Evolutionary conservation across 192 early-diverging fungal genomes (phyloP), one percentile per base, ranked within the genome.

Genomic region (Coemansia pectinata): DNA sequence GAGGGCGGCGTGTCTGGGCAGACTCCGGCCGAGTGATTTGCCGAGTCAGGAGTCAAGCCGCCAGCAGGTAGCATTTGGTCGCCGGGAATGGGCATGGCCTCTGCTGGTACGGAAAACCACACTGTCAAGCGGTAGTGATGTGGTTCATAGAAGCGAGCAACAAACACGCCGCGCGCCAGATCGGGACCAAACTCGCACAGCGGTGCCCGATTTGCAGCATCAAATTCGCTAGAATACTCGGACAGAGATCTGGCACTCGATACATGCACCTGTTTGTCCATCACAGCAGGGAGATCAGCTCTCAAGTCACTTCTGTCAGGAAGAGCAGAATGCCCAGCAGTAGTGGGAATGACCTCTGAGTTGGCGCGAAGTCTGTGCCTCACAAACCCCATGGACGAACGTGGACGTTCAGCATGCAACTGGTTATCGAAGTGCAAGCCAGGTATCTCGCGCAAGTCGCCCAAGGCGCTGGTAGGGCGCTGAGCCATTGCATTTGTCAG

Each of bases 311-410:
- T 53, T 39, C 53, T 39, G 17, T 42, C 27, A 19, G 21, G 31
- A 21, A 21, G 55, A 31, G 7, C 45, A 48, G 45, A 27, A n/a
- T n/a, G 15, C 5, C 33, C 33, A 34, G 33, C 7, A 5, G n/a
- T 23, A 10, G n/a, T 39, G 9, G 59, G 33, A 25, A n/a, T 39
- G 36, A 21, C 33, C 59, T 39, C 59, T 5, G 59, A 61, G 59
- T 61, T 61, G 5, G 59, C 34, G 17, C 59, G 59, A 19, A 21
- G 33, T n/a, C 59, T 38, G 4, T 39, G 15, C 23, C 52, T 48
- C 39, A 55, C 62, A 57, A 71, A 61, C 15, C 52, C 69, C 69
- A 71, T 71, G 33, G 69, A 63, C 62, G 69, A 71, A 62, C 55
- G 69, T 40, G 69, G 62, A 29, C 69, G 69, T 10, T 70, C 68